Evolutionary conservation across 768 basidiomycete genomes (phyloP).

Genomic region (Amanita polypyramis): DNA sequence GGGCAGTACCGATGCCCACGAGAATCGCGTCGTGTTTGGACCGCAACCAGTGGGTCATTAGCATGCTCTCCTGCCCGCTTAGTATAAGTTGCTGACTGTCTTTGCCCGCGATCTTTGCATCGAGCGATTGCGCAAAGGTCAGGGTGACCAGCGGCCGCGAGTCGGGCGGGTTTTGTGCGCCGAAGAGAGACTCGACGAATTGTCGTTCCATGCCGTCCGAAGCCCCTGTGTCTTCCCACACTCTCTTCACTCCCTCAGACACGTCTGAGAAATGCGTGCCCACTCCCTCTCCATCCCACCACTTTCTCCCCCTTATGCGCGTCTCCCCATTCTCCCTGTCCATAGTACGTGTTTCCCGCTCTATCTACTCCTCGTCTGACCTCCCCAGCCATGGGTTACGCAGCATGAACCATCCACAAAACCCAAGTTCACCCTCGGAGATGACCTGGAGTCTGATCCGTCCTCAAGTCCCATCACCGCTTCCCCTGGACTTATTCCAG

Average conservation of each 20-base stretch:
- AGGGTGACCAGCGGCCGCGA: conserved; percentile 59
- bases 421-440: conserved; percentile 3
- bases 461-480: background rate
- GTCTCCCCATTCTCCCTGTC: conserved; percentile 4
- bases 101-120: conserved; percentile 79
- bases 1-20: conserved; percentile 80
- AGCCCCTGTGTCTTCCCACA: background rate
- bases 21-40: conserved; percentile 90
- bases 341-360: background rate
- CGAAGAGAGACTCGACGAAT: conserved; percentile 6
- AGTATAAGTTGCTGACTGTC: conserved; percentile 68
- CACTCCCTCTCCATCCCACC: background rate
- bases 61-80: conserved; percentile 79
- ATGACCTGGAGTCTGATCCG: conserved; percentile 5
- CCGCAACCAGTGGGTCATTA: conserved; percentile 94
- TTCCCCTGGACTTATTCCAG: background rate
- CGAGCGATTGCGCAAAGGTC: conserved; percentile 79
- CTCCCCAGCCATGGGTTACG: background rate
- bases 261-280: conserved; percentile 2
- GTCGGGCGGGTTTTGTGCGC: conserved; percentile 4
- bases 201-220: background rate
- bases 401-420: background rate
- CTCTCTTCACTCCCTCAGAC: conserved; percentile 4
- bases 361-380: background rate
- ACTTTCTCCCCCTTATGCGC: background rate